These are phyloP conservation scores for Coprinopsis marcescibilis DNA, from an alignment of 768 basidiomycete genomes.

Conservation along the genomic window DNA sequence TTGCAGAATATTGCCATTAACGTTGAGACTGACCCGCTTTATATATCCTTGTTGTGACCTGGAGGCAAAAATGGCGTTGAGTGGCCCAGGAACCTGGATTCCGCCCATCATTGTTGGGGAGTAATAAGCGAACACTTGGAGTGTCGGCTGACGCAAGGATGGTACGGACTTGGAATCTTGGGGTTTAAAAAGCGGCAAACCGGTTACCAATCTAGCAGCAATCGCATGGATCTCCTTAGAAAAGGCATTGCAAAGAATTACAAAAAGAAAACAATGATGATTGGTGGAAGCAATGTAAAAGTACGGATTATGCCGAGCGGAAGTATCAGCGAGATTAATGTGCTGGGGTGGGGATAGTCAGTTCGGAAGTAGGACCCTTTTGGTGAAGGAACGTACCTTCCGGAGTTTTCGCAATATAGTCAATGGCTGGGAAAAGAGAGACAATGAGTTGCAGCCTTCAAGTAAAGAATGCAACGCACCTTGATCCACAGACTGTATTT, in stretches of 20 bases:
- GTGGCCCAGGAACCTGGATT: background rate
- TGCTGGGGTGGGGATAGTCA: conserved; percentile 31
- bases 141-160: background rate
- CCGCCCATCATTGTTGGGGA: conserved; percentile 3
- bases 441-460: conserved; percentile 15
- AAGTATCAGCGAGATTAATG: conserved; percentile 33
- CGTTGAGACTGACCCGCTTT: background rate
- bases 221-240: conserved; percentile 7
- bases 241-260: conserved; percentile 22
- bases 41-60: background rate
- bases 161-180: conserved; percentile 8
- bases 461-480: conserved; percentile 43
- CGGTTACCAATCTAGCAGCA: conserved; percentile 21
- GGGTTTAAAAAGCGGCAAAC: conserved; percentile 11
- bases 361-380: conserved; percentile 14
- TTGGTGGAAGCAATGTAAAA: conserved; percentile 32
- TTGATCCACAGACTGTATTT: conserved; percentile 86
- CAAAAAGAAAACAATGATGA: conserved; percentile 25
- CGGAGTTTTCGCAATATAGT: conserved; percentile 91
- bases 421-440: conserved; percentile 58
- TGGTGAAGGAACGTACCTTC: conserved; percentile 49
- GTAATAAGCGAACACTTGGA: background rate
- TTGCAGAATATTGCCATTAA: background rate
- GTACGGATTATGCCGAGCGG: conserved; percentile 31
- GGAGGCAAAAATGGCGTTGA: background rate